Percentiles rank a stretch among this genome's conserved stretches.
These are phyloP conservation scores for Xylariaceae sp. DNA, from an alignment of 2,329 filamentous ascomycete species.

Conservation along the genomic window DNA sequence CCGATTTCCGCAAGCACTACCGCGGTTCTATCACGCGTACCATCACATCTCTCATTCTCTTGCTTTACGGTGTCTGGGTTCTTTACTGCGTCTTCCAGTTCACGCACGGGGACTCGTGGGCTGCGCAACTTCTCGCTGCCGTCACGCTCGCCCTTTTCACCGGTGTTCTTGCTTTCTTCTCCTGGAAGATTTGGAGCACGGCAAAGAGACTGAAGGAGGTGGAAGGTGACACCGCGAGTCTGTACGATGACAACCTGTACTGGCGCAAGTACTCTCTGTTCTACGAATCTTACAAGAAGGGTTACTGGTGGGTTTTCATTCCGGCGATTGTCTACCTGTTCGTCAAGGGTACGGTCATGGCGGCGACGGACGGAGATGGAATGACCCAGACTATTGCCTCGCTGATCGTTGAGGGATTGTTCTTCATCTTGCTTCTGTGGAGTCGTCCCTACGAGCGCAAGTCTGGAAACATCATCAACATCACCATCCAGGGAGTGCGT, in stretches of 20 bases:
- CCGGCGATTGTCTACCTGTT: slow-evolving; percentile 88
- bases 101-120: slow-evolving; percentile 89
- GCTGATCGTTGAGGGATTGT: slow-evolving; percentile 71
- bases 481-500: slow-evolving; percentile 81
- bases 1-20: slow-evolving; percentile 89
- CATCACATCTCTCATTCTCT: slow-evolving; percentile 81
- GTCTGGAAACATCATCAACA: slow-evolving; percentile 89
- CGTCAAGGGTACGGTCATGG: slow-evolving; percentile 79
- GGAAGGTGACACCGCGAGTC: slow-evolving; percentile 64
- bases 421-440: slow-evolving; percentile 78
- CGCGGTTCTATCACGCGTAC: slow-evolving; percentile 88
- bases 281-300: slow-evolving; percentile 91
- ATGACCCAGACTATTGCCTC: slow-evolving; percentile 75
- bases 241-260: slow-evolving; percentile 84
- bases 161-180: slow-evolving; percentile 73
- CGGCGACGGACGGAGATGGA: slow-evolving; percentile 78
- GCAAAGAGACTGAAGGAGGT: slow-evolving; percentile 67
- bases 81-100: slow-evolving; percentile 97
- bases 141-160: slow-evolving; percentile 80
- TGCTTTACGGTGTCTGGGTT: slow-evolving; percentile 93
- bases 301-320: slow-evolving; percentile 96
- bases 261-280: slow-evolving; percentile 97
- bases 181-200: slow-evolving; percentile 72
- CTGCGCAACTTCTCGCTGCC: slow-evolving; percentile 75
- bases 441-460: slow-evolving; percentile 79